Conservation (phyloP, 495 filamentous ascomycete species). For the Podospora australis region DNA sequence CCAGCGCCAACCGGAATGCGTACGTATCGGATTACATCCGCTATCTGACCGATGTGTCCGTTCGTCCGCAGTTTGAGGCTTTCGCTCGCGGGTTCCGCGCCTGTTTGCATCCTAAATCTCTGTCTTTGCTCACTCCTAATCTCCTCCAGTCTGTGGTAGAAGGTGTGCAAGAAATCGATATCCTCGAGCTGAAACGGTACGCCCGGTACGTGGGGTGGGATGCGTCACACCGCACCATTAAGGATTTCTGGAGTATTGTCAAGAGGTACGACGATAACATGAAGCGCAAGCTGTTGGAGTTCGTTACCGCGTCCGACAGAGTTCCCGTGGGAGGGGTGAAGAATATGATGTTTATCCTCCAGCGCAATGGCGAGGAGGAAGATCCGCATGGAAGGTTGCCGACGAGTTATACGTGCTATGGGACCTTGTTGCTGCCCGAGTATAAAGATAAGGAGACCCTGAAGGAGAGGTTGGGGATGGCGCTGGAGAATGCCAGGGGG, state of each 20-base stretch:
- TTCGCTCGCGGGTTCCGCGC: conserved; percentile 77
- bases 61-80: conserved; percentile 69
- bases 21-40: conserved; percentile 86
- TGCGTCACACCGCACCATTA: conserved; percentile 56
- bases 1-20: conserved; percentile 64
- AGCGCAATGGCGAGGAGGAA: conserved; percentile 68
- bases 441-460: conserved; percentile 65
- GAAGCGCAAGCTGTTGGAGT: conserved; percentile 73
- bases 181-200: conserved; percentile 59
- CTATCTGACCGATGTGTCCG: conserved; percentile 73
- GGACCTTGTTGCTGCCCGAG: conserved; percentile 75
- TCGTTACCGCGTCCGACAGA: conserved; percentile 89
- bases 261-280: conserved; percentile 58
- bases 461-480: conserved; percentile 66
- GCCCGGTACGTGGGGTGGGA: conserved; percentile 77
- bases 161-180: conserved; percentile 70
- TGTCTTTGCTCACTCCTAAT: conserved; percentile 63
- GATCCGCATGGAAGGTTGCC: conserved; percentile 53
- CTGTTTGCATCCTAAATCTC: conserved; percentile 60
- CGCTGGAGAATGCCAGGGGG: conserved; percentile 85
- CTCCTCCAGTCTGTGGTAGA: conserved; percentile 73
- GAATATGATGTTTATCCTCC: conserved; percentile 74
- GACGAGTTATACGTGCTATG: conserved; percentile 84
- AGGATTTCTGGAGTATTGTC: conserved; percentile 79
- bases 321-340: conserved; percentile 77